Conservation (phyloP, 192 early-diverging fungal species). For the Backusella tuberculispora region DNA sequence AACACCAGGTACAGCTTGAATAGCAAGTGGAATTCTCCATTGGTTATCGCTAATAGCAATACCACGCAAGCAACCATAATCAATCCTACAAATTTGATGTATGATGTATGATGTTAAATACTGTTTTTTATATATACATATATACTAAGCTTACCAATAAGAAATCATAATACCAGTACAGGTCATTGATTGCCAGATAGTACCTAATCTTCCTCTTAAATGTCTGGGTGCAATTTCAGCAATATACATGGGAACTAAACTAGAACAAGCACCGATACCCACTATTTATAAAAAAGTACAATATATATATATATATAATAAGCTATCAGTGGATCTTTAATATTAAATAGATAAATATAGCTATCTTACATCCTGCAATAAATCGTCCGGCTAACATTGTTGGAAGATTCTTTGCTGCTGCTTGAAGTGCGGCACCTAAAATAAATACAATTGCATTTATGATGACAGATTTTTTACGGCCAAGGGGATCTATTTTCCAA, state of each 20-base stretch:
- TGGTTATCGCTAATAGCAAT: neutral
- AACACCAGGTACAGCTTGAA: slow-evolving; percentile 70
- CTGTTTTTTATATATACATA: neutral
- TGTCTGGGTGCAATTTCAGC: slow-evolving; percentile 34
- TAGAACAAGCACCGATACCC: slow-evolving; percentile 22
- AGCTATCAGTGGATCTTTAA: too few relatives aligned
- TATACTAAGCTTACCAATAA: slow-evolving; percentile 42
- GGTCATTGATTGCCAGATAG: slow-evolving; percentile 38
- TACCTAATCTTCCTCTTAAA: slow-evolving; percentile 35
- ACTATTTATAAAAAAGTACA: neutral
- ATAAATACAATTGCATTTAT: slow-evolving; percentile 57
- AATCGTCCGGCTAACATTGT: slow-evolving; percentile 71
- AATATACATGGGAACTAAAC: slow-evolving; percentile 36
- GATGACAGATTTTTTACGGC: slow-evolving; percentile 64
- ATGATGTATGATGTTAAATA: neutral
- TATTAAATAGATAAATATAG: neutral
- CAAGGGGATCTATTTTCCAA: slow-evolving; percentile 49
- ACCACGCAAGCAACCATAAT: slow-evolving; percentile 25
- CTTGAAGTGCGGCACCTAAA: slow-evolving; percentile 69
- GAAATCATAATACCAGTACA: slow-evolving; percentile 51
- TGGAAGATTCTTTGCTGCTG: slow-evolving; percentile 46
- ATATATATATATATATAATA: neutral
- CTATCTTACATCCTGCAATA: slow-evolving; percentile 57
- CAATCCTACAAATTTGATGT: slow-evolving; percentile 11
- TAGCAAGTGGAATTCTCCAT: slow-evolving; percentile 41